phyloP scores from a whole-genome alignment of 306 rosid species.

The Lotus japonicus region DNA sequence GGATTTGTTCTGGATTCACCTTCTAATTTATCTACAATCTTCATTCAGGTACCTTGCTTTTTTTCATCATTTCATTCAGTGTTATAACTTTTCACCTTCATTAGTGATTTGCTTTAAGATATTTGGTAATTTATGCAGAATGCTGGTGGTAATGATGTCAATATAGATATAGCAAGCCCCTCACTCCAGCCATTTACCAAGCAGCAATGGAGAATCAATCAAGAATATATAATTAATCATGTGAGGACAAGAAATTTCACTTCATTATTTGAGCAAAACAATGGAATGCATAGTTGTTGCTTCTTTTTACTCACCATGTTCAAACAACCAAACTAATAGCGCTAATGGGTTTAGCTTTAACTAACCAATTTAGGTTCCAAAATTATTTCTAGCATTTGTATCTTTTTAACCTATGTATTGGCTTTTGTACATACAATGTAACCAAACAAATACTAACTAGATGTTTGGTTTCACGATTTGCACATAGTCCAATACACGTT shows the following conservation, averaged over 20 bases:
- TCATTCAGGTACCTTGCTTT: constrained; percentile 43
- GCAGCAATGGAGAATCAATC: constrained; percentile 66
- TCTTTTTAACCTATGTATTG: too few relatives aligned
- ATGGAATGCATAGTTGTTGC: neutral
- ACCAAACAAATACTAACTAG: too few relatives aligned
- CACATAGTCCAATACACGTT: too few relatives aligned
- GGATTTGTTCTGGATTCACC: constrained; percentile 54
- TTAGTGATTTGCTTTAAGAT: neutral
- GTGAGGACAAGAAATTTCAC: constrained; percentile 27
- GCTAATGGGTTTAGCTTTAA: too few relatives aligned
- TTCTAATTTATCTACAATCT: constrained; percentile 41
- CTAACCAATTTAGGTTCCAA: too few relatives aligned
- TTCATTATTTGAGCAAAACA: neutral
- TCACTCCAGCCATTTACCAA: constrained; percentile 73
- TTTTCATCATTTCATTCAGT: neutral
- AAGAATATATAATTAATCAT: constrained; percentile 56
- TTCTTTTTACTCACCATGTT: neutral
- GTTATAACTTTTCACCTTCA: neutral
- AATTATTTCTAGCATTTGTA: too few relatives aligned
- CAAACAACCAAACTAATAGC: neutral
- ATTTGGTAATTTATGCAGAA: constrained; percentile 29
- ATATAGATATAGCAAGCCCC: constrained; percentile 43
- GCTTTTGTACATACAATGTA: too few relatives aligned
- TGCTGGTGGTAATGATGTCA: constrained; percentile 29
- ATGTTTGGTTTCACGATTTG: too few relatives aligned